These are phyloP conservation scores for Helotiales sp. DNA, from an alignment of 2,329 filamentous ascomycete species.

Conservation along the genomic window DNA sequence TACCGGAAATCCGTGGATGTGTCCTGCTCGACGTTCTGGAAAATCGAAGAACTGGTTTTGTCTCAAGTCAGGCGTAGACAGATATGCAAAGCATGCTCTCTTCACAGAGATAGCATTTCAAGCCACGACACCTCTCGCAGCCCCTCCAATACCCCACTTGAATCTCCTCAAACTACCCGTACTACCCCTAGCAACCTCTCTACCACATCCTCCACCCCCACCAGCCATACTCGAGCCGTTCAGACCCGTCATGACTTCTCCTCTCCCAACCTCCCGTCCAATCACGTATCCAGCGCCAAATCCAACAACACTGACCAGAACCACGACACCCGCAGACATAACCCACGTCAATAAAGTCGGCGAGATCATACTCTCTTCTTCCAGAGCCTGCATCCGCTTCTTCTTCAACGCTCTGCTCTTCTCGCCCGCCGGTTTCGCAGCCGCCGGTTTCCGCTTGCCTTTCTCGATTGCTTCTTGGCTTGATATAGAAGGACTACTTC, in stretches of 20 bases:
- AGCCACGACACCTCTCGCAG: slow-evolving; percentile 37
- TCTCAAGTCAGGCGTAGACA: background rate
- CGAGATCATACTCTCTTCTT: slow-evolving; percentile 52
- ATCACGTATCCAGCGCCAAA: slow-evolving; percentile 73
- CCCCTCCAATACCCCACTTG: slow-evolving; percentile 39
- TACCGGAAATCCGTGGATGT: background rate
- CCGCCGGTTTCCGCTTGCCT: slow-evolving; percentile 53
- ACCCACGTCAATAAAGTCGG: slow-evolving; percentile 68
- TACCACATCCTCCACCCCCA: slow-evolving; percentile 35
- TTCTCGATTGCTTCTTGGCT: slow-evolving; percentile 48
- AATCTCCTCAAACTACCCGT: slow-evolving; percentile 39
- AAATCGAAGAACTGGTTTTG: background rate
- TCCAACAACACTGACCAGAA: slow-evolving; percentile 70
- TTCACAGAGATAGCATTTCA: background rate
- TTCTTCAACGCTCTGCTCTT: slow-evolving; percentile 55
- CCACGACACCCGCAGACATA: slow-evolving; percentile 69
- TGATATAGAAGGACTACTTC: slow-evolving; percentile 34
- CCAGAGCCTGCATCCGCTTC: slow-evolving; percentile 47
- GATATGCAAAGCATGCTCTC: background rate
- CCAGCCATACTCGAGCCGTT: slow-evolving; percentile 30
- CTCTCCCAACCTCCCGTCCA: slow-evolving; percentile 67
- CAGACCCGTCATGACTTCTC: slow-evolving; percentile 51
- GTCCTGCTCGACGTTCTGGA: background rate
- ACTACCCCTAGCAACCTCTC: slow-evolving; percentile 33
- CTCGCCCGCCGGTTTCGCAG: slow-evolving; percentile 29